Percentiles rank a stretch among this genome's conserved stretches.
Conservation (phyloP, 2,329 filamentous ascomycete genomes). For the Bretziella fagacearum region DNA sequence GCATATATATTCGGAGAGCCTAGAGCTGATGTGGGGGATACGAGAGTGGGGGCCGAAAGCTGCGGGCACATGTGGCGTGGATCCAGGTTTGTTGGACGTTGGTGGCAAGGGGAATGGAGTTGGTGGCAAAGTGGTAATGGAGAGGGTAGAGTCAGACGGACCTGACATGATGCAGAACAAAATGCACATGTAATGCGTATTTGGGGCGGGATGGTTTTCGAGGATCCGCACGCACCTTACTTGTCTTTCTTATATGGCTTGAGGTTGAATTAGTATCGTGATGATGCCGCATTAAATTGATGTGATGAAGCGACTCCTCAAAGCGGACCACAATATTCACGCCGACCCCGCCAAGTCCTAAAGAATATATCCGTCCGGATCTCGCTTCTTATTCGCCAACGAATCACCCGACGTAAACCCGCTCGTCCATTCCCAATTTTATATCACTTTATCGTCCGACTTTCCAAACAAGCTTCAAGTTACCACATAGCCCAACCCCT, state of each 20-base stretch:
- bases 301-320: no score
- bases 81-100: neutral
- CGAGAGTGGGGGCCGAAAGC: neutral
- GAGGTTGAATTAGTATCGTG: neutral
- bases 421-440: no score
- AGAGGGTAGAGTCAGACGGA: neutral
- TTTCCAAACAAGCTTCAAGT: neutral
- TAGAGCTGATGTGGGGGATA: neutral
- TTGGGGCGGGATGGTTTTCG: neutral
- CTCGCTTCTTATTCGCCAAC: no score
- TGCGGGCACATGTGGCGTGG: neutral
- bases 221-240: no score
- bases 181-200: neutral
- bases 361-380: no score
- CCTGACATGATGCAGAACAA: slow-evolving; percentile 3
- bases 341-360: no score
- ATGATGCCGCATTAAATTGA: neutral
- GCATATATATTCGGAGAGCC: no score
- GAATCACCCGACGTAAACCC: no score
- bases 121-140: neutral
- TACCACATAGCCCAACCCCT: neutral
- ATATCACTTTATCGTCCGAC: no score
- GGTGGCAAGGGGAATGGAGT: neutral
- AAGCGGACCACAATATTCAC: no score
- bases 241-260: neutral